These are phyloP conservation scores for Hansenula sp. DNA, from an alignment of 1,139 yeast species.

Conservation along the genomic window DNA sequence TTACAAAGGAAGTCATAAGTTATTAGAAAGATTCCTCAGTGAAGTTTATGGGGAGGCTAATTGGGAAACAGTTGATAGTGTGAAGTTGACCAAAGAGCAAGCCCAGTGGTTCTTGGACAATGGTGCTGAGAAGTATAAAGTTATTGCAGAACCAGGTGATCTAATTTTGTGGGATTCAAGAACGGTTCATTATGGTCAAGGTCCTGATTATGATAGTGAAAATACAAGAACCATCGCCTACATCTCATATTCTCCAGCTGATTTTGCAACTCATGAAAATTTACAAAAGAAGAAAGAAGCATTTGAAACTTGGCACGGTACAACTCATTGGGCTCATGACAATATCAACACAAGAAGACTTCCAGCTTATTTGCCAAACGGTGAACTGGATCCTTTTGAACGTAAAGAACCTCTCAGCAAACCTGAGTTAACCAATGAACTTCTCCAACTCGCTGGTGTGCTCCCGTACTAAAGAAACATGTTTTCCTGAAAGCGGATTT, in stretches of 20 bases:
- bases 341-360: constrained; percentile 17
- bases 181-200: constrained; percentile 22
- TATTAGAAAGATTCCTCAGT: constrained; percentile 17
- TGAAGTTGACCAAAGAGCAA: constrained; percentile 15
- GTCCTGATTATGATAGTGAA: constrained; percentile 17
- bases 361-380: constrained; percentile 14
- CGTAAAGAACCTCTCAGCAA: constrained; percentile 13
- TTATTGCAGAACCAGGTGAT: constrained; percentile 25
- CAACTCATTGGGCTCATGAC: constrained; percentile 28
- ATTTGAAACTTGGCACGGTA: constrained; percentile 22
- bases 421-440: constrained; percentile 18
- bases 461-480: no score
- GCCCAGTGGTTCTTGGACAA: constrained; percentile 20
- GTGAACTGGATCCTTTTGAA: constrained; percentile 14
- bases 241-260: constrained; percentile 21
- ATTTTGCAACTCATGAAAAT: constrained; percentile 22
- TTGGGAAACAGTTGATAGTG: constrained; percentile 18
- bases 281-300: constrained; percentile 15
- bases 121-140: constrained; percentile 20
- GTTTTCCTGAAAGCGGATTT: no score
- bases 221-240: constrained; percentile 21
- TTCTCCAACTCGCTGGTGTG: constrained; percentile 20
- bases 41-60: constrained; percentile 11
- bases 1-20: constrained; percentile 13
- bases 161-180: constrained; percentile 28